These are phyloP conservation scores for Nematodospora valgi DNA, from an alignment of 805 yeast species.

Conservation along the genomic window DNA sequence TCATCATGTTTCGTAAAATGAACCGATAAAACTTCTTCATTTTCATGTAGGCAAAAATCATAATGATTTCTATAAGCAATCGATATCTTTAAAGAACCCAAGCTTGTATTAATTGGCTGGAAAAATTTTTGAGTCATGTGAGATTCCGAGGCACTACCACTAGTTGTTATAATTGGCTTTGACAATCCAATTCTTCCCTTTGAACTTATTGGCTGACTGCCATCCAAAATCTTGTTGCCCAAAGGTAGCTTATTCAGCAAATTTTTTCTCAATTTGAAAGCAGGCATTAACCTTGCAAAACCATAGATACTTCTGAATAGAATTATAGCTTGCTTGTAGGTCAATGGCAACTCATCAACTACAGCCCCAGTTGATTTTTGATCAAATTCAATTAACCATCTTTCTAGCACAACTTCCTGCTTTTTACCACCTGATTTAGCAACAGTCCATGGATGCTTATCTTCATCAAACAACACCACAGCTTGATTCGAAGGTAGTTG, in stretches of 20 bases:
- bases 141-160: constrained; percentile 22
- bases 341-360: constrained; percentile 56
- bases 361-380: constrained; percentile 34
- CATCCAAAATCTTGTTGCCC: constrained; percentile 67
- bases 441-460: constrained; percentile 52
- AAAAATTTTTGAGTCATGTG: constrained; percentile 63
- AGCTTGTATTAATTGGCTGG: constrained; percentile 68
- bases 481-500: constrained; percentile 54
- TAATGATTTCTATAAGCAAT: constrained; percentile 77
- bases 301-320: constrained; percentile 74
- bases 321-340: constrained; percentile 72
- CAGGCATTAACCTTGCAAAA: constrained; percentile 64
- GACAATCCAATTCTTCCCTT: constrained; percentile 85
- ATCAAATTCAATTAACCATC: constrained; percentile 89
- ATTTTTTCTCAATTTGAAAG: constrained; percentile 52
- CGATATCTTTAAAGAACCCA: constrained; percentile 70
- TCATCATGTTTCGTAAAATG: constrained; percentile 51
- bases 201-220: constrained; percentile 71
- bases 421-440: constrained; percentile 56
- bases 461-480: constrained; percentile 55
- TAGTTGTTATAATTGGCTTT: constrained; percentile 48
- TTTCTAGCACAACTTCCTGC: constrained; percentile 84
- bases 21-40: constrained; percentile 59
- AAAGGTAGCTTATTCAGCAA: constrained; percentile 33
- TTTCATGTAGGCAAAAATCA: constrained; percentile 63